Evolutionary conservation across 352 stramenopile species (phyloP).

Genomic region (Globisporangium spiculum): DNA sequence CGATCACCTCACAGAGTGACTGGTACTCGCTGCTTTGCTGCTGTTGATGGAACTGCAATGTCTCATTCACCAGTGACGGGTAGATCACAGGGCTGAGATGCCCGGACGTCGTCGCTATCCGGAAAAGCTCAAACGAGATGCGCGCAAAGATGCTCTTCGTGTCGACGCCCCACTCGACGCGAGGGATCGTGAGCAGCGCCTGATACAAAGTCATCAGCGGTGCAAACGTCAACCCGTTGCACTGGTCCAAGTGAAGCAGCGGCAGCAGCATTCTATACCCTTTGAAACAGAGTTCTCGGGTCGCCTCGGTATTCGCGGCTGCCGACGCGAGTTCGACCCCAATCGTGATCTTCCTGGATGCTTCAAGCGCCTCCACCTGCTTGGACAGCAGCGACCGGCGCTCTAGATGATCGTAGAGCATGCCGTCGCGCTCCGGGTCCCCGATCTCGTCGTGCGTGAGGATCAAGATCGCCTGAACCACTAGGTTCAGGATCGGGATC

Average conservation of each 20-base stretch:
- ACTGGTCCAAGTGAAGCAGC: constrained; percentile 52
- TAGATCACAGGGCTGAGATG: constrained; percentile 21
- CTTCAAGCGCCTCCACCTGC: constrained; percentile 48
- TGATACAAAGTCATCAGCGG: constrained; percentile 57
- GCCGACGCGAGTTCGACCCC: constrained; percentile 60
- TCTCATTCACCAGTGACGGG: constrained; percentile 21
- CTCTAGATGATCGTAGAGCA: constrained; percentile 31
- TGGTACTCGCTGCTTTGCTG: constrained; percentile 12
- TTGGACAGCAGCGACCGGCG: constrained; percentile 23
- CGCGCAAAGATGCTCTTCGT: constrained; percentile 47
- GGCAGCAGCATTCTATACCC: constrained; percentile 65
- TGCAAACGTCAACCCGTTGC: constrained; percentile 40
- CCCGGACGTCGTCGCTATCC: constrained; percentile 27
- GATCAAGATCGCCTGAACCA: constrained; percentile 39
- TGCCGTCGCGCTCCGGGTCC: constrained; percentile 40
- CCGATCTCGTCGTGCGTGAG: constrained; percentile 50
- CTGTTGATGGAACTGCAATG: not conserved
- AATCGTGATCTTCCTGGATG: constrained; percentile 46
- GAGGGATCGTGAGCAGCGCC: constrained; percentile 26
- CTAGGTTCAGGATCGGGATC: constrained; percentile 54
- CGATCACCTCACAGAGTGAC: constrained; percentile 14
- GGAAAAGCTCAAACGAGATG: constrained; percentile 63
- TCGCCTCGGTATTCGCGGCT: constrained; percentile 45
- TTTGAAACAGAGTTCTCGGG: constrained; percentile 58
- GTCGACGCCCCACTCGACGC: constrained; percentile 39